Percentiles rank a stretch among this genome's conserved stretches.
Evolutionary conservation across 257 asterid genomes (phyloP).

Genomic region (Misopates orontium): DNA sequence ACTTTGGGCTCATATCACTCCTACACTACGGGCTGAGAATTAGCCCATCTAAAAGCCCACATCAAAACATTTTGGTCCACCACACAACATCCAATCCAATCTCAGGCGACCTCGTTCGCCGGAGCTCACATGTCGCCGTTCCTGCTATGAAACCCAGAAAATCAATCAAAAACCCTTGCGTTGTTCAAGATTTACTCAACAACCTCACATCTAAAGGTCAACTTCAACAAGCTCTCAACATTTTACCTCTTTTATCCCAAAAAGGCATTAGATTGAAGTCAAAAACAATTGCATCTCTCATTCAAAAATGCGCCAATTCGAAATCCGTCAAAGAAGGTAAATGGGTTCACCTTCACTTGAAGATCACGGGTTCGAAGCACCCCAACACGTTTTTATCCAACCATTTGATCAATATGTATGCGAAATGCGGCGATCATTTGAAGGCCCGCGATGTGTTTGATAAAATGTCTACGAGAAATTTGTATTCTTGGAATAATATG

Average conservation of each 20-base stretch:
- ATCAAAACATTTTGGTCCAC: neutral
- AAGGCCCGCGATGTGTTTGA: conserved; percentile 75
- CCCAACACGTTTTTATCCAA: conserved; percentile 58
- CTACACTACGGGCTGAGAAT: no score
- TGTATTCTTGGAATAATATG: conserved; percentile 89
- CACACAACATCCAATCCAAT: conserved; percentile 33
- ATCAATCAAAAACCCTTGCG: conserved; percentile 39
- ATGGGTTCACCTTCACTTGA: conserved; percentile 58
- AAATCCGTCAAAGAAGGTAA: conserved; percentile 49
- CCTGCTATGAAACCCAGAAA: conserved; percentile 51
- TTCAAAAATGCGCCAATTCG: conserved; percentile 49
- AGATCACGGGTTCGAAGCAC: conserved; percentile 54
- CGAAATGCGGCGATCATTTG: conserved; percentile 62
- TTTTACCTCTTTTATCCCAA: conserved; percentile 46
- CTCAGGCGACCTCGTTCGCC: conserved; percentile 41
- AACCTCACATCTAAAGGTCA: conserved; percentile 53
- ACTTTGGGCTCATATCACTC: no score
- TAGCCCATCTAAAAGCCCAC: no score
- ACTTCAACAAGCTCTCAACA: conserved; percentile 56
- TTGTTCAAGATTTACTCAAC: conserved; percentile 38
- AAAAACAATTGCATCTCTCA: conserved; percentile 45
- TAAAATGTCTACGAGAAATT: conserved; percentile 55
- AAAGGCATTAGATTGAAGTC: conserved; percentile 57
- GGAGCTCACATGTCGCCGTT: conserved; percentile 53
- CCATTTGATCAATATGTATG: conserved; percentile 66